Evolutionary conservation across 768 basidiomycete genomes (phyloP).

Genomic region (Leccinum boreale): DNA sequence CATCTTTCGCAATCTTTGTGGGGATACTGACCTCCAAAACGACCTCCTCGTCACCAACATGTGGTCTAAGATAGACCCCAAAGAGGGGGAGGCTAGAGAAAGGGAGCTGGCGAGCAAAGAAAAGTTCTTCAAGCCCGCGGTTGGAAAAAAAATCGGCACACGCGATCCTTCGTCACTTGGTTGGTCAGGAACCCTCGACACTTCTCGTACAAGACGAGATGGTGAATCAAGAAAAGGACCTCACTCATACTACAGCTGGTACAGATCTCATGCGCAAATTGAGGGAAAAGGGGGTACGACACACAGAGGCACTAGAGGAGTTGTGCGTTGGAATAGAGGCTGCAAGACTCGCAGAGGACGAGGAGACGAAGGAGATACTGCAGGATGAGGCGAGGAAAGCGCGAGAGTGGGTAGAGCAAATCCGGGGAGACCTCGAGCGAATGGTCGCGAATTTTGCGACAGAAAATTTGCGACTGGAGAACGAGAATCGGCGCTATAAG

Average conservation of each 20-base stretch:
- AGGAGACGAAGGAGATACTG: conserved; percentile 41
- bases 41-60: conserved; percentile 52
- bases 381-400: conserved; percentile 41
- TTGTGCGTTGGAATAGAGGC: conserved; percentile 46
- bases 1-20: conserved; percentile 51
- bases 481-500: conserved; percentile 21
- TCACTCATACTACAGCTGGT: conserved; percentile 52
- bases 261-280: conserved; percentile 48
- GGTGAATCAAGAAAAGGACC: conserved; percentile 44
- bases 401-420: conserved; percentile 38
- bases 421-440: conserved; percentile 38
- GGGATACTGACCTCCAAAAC: conserved; percentile 42
- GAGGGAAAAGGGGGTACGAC: conserved; percentile 40
- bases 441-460: conserved; percentile 35
- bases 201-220: conserved; percentile 56
- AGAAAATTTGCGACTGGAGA: conserved; percentile 33
- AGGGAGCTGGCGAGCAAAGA: conserved; percentile 37
- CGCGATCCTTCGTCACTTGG: conserved; percentile 40
- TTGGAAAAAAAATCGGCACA: conserved; percentile 39
- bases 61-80: conserved; percentile 42
- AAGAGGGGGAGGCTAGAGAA: conserved; percentile 41
- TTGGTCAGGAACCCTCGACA: conserved; percentile 36
- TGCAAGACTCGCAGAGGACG: conserved; percentile 41
- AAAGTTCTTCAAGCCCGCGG: conserved; percentile 48
- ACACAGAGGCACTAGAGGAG: conserved; percentile 42